Evolutionary conservation across 306 rosid species (phyloP), one percentile per base, ranked within the genome.

Genomic region (Begonia peltatifolia): DNA sequence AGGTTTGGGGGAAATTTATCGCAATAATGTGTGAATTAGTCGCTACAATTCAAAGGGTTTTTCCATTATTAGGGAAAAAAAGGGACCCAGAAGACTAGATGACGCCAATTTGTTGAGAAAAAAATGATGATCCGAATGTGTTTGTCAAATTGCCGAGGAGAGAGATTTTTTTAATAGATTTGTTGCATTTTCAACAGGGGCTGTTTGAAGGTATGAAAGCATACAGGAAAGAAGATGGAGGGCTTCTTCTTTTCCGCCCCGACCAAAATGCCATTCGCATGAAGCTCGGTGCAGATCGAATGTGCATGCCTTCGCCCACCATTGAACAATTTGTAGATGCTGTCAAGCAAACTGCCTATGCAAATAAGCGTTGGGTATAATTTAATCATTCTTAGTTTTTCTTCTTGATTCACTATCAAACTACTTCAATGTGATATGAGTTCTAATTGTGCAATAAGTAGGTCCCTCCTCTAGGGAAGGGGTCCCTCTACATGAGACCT

Each of bases 121-220:
- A 30, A 30, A 30, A 5, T 30, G 38, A 30, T 30, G 38, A 7
- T 30, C 38, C 38, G 6, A 30, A 30, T 5, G 8, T 30, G 48
- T 44, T 44, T 44, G 48, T 44, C 5, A 44, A 44, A n/a, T 10
- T 44, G 48, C 48, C 48, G 48, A 44, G 48, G 14, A 44, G 48
- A 44, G 48, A 44, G 3, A 2, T 10, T 12, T 44, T 44, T 3
- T 44, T 44, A 44, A 2, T 44, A 6, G 3, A 44, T 44, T 44
- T 44, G 48, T 44, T 44, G 48, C 14, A 23, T 52, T 5, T 5
- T 52, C 35, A 17, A 55, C 58, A 85, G 97, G 97, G 92, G 54
- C 9, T 83, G 52, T 90, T 74, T 38, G 95, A 90, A 83, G 99
- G 99, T 8, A 75, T 81, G 9, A 90, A 86, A 79, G 99, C 86